These are phyloP conservation scores for Tulasnella sp. DNA, from an alignment of 768 basidiomycete species.

Conservation along the genomic window DNA sequence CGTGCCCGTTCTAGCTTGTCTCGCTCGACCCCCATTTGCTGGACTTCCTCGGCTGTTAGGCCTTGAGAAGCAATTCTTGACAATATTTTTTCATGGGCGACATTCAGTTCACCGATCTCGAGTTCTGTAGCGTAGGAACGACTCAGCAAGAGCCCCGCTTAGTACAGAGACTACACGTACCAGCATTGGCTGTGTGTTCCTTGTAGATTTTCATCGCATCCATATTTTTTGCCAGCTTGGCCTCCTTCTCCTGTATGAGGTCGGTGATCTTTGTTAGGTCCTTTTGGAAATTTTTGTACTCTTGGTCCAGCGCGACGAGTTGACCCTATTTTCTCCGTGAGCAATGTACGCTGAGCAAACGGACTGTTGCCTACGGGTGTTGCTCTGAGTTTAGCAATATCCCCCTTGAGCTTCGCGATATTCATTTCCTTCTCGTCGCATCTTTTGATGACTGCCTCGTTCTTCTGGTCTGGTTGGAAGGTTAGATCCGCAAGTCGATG, in stretches of 20 bases:
- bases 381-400: conserved; percentile 35
- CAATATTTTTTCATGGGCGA: conserved; percentile 49
- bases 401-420: conserved; percentile 28
- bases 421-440: conserved; percentile 12
- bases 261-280: conserved; percentile 66
- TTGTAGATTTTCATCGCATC: conserved; percentile 28
- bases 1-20: conserved; percentile 61
- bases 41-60: conserved; percentile 80
- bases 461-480: conserved; percentile 1
- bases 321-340: neutral
- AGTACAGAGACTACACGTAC: neutral
- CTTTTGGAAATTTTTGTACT: conserved; percentile 48
- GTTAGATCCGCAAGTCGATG: neutral
- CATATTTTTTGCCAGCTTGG: conserved; percentile 19
- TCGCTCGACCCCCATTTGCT: conserved; percentile 82
- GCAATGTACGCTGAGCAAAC: neutral
- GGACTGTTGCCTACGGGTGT: conserved; percentile 7
- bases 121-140: conserved; percentile 32
- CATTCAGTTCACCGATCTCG: conserved; percentile 49
- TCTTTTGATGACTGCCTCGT: conserved; percentile 3
- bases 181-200: conserved; percentile 38
- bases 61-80: conserved; percentile 75
- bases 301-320: conserved; percentile 34
- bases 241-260: conserved; percentile 48
- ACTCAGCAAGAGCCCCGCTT: conserved; percentile 17